Base-by-base conservation (phyloP, 805 yeast species). In the Kazachstania viticola region DNA sequence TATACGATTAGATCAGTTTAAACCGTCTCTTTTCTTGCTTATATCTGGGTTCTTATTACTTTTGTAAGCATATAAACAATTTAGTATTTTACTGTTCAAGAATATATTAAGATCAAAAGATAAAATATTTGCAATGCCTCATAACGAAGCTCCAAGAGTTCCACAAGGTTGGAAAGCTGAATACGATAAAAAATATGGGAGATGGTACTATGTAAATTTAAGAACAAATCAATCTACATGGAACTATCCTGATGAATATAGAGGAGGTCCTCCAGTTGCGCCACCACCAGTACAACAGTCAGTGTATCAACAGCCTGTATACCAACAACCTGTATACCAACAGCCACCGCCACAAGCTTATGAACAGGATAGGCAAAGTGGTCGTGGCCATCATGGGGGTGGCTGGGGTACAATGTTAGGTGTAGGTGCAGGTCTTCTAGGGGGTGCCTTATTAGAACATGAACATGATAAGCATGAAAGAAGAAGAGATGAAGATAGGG, bases 151-250 rank as follows among this genome's bases (percentile, higher is more conserved):
- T 7, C 81, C 82, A 3, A 41, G 31, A 0, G 75, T 73, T n/a
- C 79, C 80, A 3, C 56, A 60, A 3, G 81, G 87, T 4, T 79
- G 87, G 87, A 59, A 75, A 37, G 77, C 91, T 27, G 73, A 75
- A 30, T 75, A 71, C 58, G 85, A 79, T 49, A 75, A 74, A 9
- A 63, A 75, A 35, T 79, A 79, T 51, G 64, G 67, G 30, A 72
- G 79, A 2, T 83, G 77, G 75, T 88, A 75, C 54, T 87, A 76
- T 48, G 94, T 87, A n/a, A 65, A 84, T 45, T 58, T 80, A 41
- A 48, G 64, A 12, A 71, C 82, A 12, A 78, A 80, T 37, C 62
- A 72, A 42, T 82, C 95, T 0, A 95, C 84, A 55, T 88, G 97
- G 97, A 94, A 82, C 32, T 72, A 75, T 9, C 96, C 95, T 12